Evolutionary conservation across 495 filamentous ascomycete species (phyloP), one percentile per base, ranked within the genome.

Genomic region (Pseudevernia furfuracea): DNA sequence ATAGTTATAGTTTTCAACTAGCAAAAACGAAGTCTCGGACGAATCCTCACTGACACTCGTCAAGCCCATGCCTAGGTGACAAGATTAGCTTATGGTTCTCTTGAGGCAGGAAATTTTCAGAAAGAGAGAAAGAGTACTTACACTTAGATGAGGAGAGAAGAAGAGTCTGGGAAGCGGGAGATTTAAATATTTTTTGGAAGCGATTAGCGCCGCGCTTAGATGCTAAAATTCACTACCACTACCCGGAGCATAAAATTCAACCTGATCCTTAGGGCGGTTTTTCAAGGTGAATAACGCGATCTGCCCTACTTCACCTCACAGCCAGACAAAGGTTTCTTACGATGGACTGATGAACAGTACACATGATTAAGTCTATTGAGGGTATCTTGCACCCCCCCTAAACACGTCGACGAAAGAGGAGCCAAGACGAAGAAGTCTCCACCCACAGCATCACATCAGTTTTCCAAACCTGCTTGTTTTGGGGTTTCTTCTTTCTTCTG

Each of bases 21-120:
- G 79, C 79, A 81, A 81, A 81, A 80, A 81, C 73, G 71, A 73
- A 76, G 75, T 74, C 79, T 81, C 79, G 74, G 79, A 81, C 74
- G 77, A 76, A 79, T 79, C 79, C 74, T 81, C 78, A 81, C 75
- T 80, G 77, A 75, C 74, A 75, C 76, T 73, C 75, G 73, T 79
- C 72, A 77, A 71, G 76, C 79, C 75, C 71, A 52, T 67, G 71
- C 71, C n/a, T n/a, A n/a, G n/a, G n/a, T n/a, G n/a, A n/a, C n/a
- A n/a, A n/a, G n/a, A n/a, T n/a, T n/a, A n/a, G n/a, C n/a, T n/a
- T n/a, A n/a, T n/a, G n/a, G n/a, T n/a, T n/a, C n/a, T n/a, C n/a
- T n/a, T n/a, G n/a, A n/a, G n/a, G n/a, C n/a, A n/a, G n/a, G n/a
- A n/a, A n/a, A n/a, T n/a, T n/a, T n/a, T n/a, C n/a, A n/a, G n/a